Base-by-base conservation (phyloP, 73 alveolate species). In the Tetrahymena malaccensis region DNA sequence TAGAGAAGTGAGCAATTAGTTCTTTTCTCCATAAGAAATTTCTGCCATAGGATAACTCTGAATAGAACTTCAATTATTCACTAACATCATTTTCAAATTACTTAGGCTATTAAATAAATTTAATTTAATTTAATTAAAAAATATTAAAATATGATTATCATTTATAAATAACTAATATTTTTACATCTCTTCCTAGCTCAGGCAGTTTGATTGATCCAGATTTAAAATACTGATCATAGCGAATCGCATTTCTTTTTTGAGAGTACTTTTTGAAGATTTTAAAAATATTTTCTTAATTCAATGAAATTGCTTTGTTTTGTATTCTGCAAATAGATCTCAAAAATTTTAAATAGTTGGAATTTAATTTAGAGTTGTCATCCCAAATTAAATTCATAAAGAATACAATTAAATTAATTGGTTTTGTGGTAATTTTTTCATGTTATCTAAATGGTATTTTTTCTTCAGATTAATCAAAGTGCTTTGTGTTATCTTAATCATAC, bases 21-120 rank as follows among this genome's bases (percentile, higher is more conserved):
- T 95, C 97, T 58, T 89, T 37, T 95, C 94, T 95, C 97, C 97
- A 95, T 50, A 95, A 93, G 94, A 50, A 85, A 31, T 95, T 95
- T 55, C 97, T 95, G 40, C 97, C 95, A 93, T 43, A 95, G 1
- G 97, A 95, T 85, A 95, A 83, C 55, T 95, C 95, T n/a, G 97
- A 85, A 89, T 85, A 95, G 25, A 95, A 95, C 94, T 85, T 37
- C 19, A 95, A 93, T 85, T 95, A 31, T 37, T 95, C 97, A 95
- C 94, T 95, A 0, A 70, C 89, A 70, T 70, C 89, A n/a, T 70
- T 19, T 70, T 70, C 89, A 22, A 70, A 70, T 70, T 70, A 12
- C 8, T n/a, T 70, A 25, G 89, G 89, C 89, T 70, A n/a, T 70
- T 9, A 27, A 70, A 22, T 22, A 70, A 70, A 70, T n/a, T 25